Percentiles rank a stretch among this genome's conserved stretches.
Evolutionary conservation across 2,329 filamentous ascomycete genomes (phyloP).

Genomic region (Hypoxylon sp.): DNA sequence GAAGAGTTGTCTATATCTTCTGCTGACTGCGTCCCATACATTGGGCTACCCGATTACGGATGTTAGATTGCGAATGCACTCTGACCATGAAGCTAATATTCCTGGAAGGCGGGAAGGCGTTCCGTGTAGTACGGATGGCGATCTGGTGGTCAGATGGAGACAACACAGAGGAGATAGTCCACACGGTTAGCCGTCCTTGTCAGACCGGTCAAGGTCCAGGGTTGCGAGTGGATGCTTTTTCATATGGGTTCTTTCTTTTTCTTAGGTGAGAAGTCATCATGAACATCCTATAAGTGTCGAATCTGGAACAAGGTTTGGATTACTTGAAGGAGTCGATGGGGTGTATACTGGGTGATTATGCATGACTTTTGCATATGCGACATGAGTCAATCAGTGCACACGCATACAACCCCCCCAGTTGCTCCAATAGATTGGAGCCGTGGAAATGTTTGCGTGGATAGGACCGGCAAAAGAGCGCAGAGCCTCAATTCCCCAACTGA

Average conservation of each 20-base stretch:
- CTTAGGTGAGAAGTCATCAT: slow-evolving; percentile 33
- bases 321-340: slow-evolving; percentile 10
- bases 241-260: slow-evolving; percentile 20
- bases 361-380: slow-evolving; percentile 13
- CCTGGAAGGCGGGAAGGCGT: slow-evolving; percentile 28
- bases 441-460: slow-evolving; percentile 11
- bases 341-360: slow-evolving; percentile 23
- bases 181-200: slow-evolving; percentile 18
- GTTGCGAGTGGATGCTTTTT: slow-evolving; percentile 23
- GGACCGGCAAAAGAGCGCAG: slow-evolving; percentile 28
- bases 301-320: slow-evolving; percentile 20
- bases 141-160: slow-evolving; percentile 43
- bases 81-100: slow-evolving; percentile 28
- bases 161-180: slow-evolving; percentile 18
- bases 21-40: slow-evolving; percentile 20
- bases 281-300: slow-evolving; percentile 23
- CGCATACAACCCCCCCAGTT: slow-evolving; percentile 10
- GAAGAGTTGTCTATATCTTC: slow-evolving; percentile 11
- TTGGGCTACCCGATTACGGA: slow-evolving; percentile 20
- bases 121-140: slow-evolving; percentile 40
- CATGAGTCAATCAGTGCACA: slow-evolving; percentile 25
- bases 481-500: slow-evolving; percentile 39
- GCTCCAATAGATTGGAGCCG: slow-evolving; percentile 22
- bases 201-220: slow-evolving; percentile 29
- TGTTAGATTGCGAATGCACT: slow-evolving; percentile 28